Percentiles rank a stretch among this genome's conserved stretches.
These are phyloP conservation scores for Omphalotus guepiniiformis DNA, from an alignment of 768 basidiomycete genomes.

Conservation along the genomic window DNA sequence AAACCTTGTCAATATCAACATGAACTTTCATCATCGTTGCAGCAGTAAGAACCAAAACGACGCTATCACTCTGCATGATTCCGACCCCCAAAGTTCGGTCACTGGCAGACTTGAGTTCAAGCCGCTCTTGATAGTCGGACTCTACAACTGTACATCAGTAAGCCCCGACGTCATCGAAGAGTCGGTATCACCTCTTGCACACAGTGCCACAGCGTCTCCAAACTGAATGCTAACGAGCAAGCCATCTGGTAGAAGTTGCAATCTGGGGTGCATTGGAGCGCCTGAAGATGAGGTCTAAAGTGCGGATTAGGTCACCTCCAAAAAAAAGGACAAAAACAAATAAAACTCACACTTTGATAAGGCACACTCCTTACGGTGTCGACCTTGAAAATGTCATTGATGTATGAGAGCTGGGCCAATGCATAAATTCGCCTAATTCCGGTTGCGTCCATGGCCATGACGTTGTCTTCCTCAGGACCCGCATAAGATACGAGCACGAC, in stretches of 20 bases:
- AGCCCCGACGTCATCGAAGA: too few relatives aligned
- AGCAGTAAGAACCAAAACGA: slow-evolving; percentile 60
- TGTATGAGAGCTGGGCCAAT: slow-evolving; percentile 45
- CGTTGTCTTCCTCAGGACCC: slow-evolving; percentile 43
- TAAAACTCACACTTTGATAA: slow-evolving; percentile 65
- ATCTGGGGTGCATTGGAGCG: slow-evolving; percentile 67
- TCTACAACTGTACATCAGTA: too few relatives aligned
- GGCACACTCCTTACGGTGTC: slow-evolving; percentile 56
- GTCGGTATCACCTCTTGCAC: slow-evolving; percentile 53
- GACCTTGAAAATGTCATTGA: slow-evolving; percentile 39
- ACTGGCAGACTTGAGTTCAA: slow-evolving; percentile 62
- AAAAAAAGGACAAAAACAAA: not conserved
- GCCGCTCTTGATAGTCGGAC: slow-evolving; percentile 65
- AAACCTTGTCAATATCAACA: slow-evolving; percentile 58
- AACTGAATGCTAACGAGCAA: slow-evolving; percentile 61
- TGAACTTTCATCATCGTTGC: slow-evolving; percentile 65
- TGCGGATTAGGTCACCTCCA: not conserved
- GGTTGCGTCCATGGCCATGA: slow-evolving; percentile 32
- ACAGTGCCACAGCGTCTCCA: slow-evolving; percentile 72
- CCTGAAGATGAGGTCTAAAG: slow-evolving; percentile 59
- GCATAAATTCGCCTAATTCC: slow-evolving; percentile 63
- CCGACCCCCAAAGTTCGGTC: slow-evolving; percentile 73
- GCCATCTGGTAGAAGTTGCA: slow-evolving; percentile 59
- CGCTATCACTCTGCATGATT: slow-evolving; percentile 44
- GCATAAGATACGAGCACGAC: slow-evolving; percentile 67